Conservation (phyloP, 2,329 filamentous ascomycete genomes). For the Penicillium sp. region DNA sequence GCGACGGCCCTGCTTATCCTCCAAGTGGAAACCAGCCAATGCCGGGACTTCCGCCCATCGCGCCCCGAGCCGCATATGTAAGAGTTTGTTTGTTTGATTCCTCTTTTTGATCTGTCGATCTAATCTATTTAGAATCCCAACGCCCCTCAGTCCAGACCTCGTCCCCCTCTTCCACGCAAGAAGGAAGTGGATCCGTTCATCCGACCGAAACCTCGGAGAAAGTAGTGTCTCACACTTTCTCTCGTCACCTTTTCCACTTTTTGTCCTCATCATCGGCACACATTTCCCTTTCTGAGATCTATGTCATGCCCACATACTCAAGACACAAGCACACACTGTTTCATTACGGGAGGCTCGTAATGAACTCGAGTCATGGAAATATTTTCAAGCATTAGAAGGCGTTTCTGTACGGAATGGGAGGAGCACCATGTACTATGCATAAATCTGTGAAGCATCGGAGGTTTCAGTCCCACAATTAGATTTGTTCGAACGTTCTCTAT, state of each 20-base stretch:
- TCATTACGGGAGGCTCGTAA: conserved; percentile 1
- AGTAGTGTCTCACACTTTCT: conserved; percentile 7
- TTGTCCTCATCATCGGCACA: background rate
- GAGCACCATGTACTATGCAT: conserved; percentile 2
- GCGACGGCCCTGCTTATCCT: conserved; percentile 31
- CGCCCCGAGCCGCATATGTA: conserved; percentile 21
- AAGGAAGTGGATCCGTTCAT: conserved; percentile 41
- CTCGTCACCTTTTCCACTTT: background rate
- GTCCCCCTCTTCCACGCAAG: conserved; percentile 32
- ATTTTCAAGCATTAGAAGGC: conserved; percentile 6
- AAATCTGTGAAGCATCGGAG: background rate
- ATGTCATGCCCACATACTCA: background rate
- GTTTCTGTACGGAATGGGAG: background rate
- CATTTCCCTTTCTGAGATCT: background rate
- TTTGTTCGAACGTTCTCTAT: background rate
- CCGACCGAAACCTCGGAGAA: conserved; percentile 35
- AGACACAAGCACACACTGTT: background rate
- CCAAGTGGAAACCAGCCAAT: conserved; percentile 19
- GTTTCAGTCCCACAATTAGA: background rate
- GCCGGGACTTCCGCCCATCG: conserved; percentile 12
- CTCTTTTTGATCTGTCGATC: conserved; percentile 5
- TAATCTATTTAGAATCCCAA: conserved; percentile 16
- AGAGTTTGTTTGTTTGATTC: conserved; percentile 2
- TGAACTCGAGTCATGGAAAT: conserved; percentile 2
- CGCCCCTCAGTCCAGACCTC: conserved; percentile 12